Evolutionary conservation across 495 filamentous ascomycete species (phyloP), one percentile per base, ranked within the genome.

Genomic region (Lasiosphaeris hirsuta): DNA sequence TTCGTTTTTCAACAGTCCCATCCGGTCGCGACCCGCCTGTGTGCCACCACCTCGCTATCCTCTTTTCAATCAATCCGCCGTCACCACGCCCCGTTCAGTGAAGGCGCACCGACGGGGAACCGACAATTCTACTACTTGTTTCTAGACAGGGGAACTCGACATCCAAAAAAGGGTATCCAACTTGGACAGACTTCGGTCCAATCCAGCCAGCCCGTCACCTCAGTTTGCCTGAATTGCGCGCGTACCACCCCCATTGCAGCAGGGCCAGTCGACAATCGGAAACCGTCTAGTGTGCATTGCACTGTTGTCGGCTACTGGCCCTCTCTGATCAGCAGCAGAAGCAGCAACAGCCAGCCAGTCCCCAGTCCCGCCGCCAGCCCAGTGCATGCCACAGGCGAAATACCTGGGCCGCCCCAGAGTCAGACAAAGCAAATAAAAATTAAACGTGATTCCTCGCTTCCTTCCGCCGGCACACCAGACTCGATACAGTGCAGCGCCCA

Each of bases 41-140:
- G 74, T 78, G 74, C 72, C 75, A 78, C 76, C 72, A 74, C 71
- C 73, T 78, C 74, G 71, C 76, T 79, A 79, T 84, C 67, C 79
- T 83, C 66, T 79, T 84, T 77, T 83, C 78, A 77, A 75, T 68
- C 71, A 79, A 82, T 73, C 78, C 78, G 72, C 78, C 79, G 72
- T 79, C 70, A 75, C 79, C 78, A 80, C 23, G 78, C 70, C 79
- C 78, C 71, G 70, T 80, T 81, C 77, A 74, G 75, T 76, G 75
- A 57, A 73, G 64, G 63, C 54, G 59, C 57, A 55, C 57, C 55
- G 42, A 47, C 19, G 30, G 46, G 43, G 35, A 23, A 69, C 68
- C 68, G 63, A 68, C 62, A 58, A 51, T 36, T 61, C 67, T 63
- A 65, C 72, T 72, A 69, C 69, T 72, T 66, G 63, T 69, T 73